Conservation (phyloP, 108 stramenopile species). For the Bacterosira constricta region DNA sequence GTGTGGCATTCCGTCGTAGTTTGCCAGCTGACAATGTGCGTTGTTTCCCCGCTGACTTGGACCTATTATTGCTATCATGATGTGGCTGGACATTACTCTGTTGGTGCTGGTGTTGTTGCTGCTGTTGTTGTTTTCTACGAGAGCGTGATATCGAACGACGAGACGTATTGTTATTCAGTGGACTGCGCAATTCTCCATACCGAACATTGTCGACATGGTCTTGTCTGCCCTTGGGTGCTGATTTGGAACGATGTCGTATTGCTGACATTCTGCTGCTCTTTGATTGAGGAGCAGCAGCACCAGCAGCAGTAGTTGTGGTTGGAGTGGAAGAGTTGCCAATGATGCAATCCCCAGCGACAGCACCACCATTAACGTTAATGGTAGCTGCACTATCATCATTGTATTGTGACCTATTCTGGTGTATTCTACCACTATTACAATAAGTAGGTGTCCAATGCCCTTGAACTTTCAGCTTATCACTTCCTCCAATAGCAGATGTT, state of each 20-base stretch:
- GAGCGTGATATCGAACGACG: background rate
- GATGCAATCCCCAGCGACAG: background rate
- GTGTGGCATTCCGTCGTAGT: background rate
- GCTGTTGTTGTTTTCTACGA: too few relatives aligned
- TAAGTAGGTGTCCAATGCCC: background rate
- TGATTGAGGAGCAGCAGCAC: too few relatives aligned
- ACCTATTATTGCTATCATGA: background rate
- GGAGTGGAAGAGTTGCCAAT: too few relatives aligned
- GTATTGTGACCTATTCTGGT: too few relatives aligned
- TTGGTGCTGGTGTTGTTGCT: too few relatives aligned
- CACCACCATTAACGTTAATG: background rate
- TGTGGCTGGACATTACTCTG: too few relatives aligned
- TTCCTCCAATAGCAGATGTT: too few relatives aligned
- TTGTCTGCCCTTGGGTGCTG: background rate
- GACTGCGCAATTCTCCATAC: background rate
- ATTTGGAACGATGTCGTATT: background rate
- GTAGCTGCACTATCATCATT: too few relatives aligned
- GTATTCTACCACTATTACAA: too few relatives aligned
- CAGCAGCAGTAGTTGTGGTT: too few relatives aligned
- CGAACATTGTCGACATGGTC: background rate
- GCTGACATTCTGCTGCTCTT: too few relatives aligned
- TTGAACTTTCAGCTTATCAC: background rate
- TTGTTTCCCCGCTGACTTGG: slow-evolving; percentile 9
- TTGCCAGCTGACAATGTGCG: background rate
- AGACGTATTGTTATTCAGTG: background rate